Evolutionary conservation across 768 basidiomycete species (phyloP), one percentile per base, ranked within the genome.

Genomic region (Harrya chromipes): DNA sequence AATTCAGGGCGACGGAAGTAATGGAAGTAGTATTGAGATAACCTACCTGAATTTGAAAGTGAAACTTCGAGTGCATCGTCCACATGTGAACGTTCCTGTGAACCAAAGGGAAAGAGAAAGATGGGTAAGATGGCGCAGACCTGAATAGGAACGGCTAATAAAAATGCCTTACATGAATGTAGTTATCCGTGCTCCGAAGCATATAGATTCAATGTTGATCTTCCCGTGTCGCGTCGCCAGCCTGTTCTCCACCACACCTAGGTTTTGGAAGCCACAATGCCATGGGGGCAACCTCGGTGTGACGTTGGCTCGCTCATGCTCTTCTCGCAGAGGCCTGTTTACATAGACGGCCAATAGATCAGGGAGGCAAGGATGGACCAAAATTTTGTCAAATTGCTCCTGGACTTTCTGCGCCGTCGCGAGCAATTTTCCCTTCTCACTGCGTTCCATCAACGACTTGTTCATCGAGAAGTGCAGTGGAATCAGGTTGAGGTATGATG

Each of bases 401-500:
- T 62, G 59, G 14, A 61, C 47, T 3, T 39, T 3, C 17, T 43
- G 42, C 6, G 57, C 44, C 4, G 57, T 62, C 45, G 21, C 31
- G 21, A 59, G 41, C 40, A 61, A 12, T 33, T 46, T 52, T 20
- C 10, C 49, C 16, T 38, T 59, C 29, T 59, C 53, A 9, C 11
- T 43, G 20, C 1, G 35, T 40, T 51, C 51, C 13, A 13, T 38
- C 42, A 61, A 43, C 10, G 46, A 31, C 9, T 2, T 36, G 4
- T 44, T 7, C 57, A 62, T 59, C 27, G 60, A 58, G 23, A 61
- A 53, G n/a, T 57, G 48, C 39, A 46, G n/a, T 1, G 60, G 60
- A 6, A 61, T 21, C 19, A 56, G 0, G 7, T 40, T 43, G 6
- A 53, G 53, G 1, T 53, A 52, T 1, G 60, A 51, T 36, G 62